Conservation (phyloP, 352 stramenopile genomes). For the Phytophthora tubulina region DNA sequence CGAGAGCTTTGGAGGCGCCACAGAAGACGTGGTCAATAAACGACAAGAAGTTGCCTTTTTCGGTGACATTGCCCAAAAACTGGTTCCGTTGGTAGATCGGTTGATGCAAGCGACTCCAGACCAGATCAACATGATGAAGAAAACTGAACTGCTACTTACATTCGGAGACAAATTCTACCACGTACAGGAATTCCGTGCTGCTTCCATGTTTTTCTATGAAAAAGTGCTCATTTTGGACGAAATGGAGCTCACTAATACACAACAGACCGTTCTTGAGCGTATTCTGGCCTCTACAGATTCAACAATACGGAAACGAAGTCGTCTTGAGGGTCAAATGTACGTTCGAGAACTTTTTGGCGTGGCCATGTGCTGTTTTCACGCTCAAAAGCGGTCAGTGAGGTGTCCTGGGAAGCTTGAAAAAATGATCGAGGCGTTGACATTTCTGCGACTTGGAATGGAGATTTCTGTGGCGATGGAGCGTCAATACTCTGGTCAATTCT, state of each 20-base stretch:
- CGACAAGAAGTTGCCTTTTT: constrained; percentile 53
- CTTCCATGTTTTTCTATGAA: constrained; percentile 62
- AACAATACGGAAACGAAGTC: neutral
- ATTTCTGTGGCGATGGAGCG: constrained; percentile 49
- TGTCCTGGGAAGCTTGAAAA: constrained; percentile 64
- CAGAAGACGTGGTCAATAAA: constrained; percentile 23
- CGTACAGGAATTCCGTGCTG: constrained; percentile 55
- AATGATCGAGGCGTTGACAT: constrained; percentile 44
- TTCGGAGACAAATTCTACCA: constrained; percentile 65
- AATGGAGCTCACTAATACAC: neutral
- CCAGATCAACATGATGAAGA: constrained; percentile 49
- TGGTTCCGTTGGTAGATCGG: constrained; percentile 46
- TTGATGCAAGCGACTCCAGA: constrained; percentile 41
- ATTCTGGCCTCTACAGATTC: constrained; percentile 12
- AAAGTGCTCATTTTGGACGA: constrained; percentile 41
- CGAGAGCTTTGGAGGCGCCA: constrained; percentile 6
- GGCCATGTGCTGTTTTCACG: constrained; percentile 55
- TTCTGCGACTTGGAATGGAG: constrained; percentile 61
- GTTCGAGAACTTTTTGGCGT: constrained; percentile 56
- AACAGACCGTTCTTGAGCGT: constrained; percentile 18
- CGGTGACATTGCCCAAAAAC: constrained; percentile 50
- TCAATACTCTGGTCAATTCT: constrained; percentile 36
- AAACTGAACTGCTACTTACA: constrained; percentile 49
- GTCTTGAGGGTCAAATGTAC: constrained; percentile 40
- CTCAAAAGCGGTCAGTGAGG: constrained; percentile 45